Evolutionary conservation across 2,329 filamentous ascomycete genomes (phyloP).

Genomic region (Clonostachys solani): DNA sequence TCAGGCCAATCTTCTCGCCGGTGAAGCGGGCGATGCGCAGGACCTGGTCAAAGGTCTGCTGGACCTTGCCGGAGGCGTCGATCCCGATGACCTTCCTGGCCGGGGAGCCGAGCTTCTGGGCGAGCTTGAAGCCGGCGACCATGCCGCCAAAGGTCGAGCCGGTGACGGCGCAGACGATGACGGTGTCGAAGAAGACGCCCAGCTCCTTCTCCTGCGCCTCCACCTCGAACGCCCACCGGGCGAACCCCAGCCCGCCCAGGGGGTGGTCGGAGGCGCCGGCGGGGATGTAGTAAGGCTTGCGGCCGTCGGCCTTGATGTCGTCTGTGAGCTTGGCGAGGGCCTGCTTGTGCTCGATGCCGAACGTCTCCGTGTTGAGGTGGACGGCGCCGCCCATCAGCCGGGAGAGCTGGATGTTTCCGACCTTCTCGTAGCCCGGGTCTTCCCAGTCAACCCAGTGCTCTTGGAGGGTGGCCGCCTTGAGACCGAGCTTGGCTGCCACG

Average conservation of each 20-base stretch:
- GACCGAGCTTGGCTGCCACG: conserved; percentile 51
- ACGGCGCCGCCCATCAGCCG: conserved; percentile 64
- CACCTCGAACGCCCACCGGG: conserved; percentile 68
- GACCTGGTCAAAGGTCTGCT: conserved; percentile 60
- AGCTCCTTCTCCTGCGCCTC: conserved; percentile 55
- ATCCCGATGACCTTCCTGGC: conserved; percentile 60
- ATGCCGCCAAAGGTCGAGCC: conserved; percentile 69
- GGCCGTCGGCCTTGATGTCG: conserved; percentile 46
- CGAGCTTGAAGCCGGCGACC: conserved; percentile 67
- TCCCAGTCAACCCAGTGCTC: conserved; percentile 65
- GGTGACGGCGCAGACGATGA: conserved; percentile 68
- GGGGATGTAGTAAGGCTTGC: conserved; percentile 68
- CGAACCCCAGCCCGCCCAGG: conserved; percentile 66
- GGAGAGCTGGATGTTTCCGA: conserved; percentile 69
- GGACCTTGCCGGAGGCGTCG: conserved; percentile 40
- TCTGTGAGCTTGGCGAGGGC: conserved; percentile 50
- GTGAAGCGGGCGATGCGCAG: conserved; percentile 63
- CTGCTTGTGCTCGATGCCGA: conserved; percentile 66
- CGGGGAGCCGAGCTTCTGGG: conserved; percentile 36
- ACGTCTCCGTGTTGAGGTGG: conserved; percentile 52
- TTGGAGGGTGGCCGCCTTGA: conserved; percentile 50
- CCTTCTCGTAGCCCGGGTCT: conserved; percentile 55
- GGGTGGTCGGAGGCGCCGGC: conserved; percentile 68
- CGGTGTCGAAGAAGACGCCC: conserved; percentile 62
- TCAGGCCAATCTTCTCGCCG: conserved; percentile 57